Conservation (phyloP, 2,329 filamentous ascomycete species). For the Colletotrichum limetticola region DNA sequence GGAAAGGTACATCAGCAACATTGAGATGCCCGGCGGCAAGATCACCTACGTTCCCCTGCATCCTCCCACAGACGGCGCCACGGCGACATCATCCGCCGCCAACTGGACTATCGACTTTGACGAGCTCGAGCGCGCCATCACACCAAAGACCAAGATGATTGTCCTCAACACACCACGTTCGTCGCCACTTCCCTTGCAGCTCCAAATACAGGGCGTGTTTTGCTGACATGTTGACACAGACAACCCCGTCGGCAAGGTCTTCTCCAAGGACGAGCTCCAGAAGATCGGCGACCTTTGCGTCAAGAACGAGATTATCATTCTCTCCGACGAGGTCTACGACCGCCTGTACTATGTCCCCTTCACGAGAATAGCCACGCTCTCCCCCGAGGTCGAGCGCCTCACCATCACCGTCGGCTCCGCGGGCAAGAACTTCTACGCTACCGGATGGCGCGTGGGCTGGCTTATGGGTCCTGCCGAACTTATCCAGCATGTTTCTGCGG, state of each 20-base stretch:
- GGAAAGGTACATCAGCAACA: constrained; percentile 88
- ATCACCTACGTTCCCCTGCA: constrained; percentile 96
- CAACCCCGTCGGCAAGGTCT: constrained; percentile 97
- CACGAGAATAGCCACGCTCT: constrained; percentile 89
- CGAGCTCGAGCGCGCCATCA: constrained; percentile 84
- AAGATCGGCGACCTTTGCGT: constrained; percentile 89
- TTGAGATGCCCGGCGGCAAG: constrained; percentile 96
- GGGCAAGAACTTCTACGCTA: constrained; percentile 98
- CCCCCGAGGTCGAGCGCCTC: constrained; percentile 86
- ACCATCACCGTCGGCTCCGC: constrained; percentile 95
- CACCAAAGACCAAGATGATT: constrained; percentile 93
- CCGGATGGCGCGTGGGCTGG: constrained; percentile 96
- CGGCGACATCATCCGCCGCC: constrained; percentile 82
- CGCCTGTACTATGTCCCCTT: constrained; percentile 95
- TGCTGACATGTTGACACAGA: constrained; percentile 57
- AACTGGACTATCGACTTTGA: constrained; percentile 91
- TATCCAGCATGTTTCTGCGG: constrained; percentile 90
- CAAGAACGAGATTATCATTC: constrained; percentile 92
- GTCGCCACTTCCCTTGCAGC: constrained; percentile 30
- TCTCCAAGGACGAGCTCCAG: constrained; percentile 83
- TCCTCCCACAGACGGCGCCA: constrained; percentile 83
- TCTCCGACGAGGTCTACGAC: constrained; percentile 95
- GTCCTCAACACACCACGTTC: constrained; percentile 80
- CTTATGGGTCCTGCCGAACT: constrained; percentile 89
- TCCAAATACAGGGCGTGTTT: not conserved